These are phyloP conservation scores for Candolleomyces eurysporus DNA, from an alignment of 768 basidiomycete genomes.

Conservation along the genomic window DNA sequence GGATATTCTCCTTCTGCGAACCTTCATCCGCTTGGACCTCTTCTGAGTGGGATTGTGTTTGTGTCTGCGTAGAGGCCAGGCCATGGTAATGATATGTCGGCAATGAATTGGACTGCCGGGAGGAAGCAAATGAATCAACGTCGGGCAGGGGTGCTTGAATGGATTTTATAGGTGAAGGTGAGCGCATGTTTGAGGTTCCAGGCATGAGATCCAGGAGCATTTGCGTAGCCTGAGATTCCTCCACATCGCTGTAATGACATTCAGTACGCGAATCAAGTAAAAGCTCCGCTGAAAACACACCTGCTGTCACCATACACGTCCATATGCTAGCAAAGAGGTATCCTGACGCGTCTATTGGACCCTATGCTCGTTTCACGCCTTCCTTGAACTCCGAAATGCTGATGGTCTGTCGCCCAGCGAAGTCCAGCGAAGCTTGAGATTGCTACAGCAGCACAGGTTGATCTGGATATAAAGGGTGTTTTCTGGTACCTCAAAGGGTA, in stretches of 20 bases:
- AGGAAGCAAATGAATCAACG: constrained; percentile 34
- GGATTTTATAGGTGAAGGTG: not conserved
- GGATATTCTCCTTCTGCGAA: constrained; percentile 56
- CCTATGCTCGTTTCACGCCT: no score
- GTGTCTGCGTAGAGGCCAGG: constrained; percentile 52
- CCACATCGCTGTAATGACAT: constrained; percentile 34
- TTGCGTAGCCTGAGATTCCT: constrained; percentile 55
- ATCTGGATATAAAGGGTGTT: no score
- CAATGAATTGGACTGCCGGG: constrained; percentile 30
- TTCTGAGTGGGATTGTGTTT: constrained; percentile 39
- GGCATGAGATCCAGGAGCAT: constrained; percentile 45
- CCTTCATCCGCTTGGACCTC: constrained; percentile 34
- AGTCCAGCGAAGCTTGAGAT: no score
- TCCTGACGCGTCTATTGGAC: not conserved
- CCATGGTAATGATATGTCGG: constrained; percentile 60
- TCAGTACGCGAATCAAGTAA: not conserved
- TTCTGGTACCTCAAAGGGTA: no score
- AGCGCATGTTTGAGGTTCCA: constrained; percentile 16
- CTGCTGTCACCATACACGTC: constrained; percentile 31
- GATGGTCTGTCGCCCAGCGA: no score
- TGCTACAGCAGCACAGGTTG: no score
- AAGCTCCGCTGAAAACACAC: not conserved
- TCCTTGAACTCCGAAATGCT: no score
- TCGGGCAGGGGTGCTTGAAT: constrained; percentile 16
- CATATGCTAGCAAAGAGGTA: constrained; percentile 23